A percentile compares a stretch with the other conserved stretches of the same genome.
phyloP scores from a whole-genome alignment of 2,329 filamentous ascomycete species.

The Aspergillus pseudoterreus region DNA sequence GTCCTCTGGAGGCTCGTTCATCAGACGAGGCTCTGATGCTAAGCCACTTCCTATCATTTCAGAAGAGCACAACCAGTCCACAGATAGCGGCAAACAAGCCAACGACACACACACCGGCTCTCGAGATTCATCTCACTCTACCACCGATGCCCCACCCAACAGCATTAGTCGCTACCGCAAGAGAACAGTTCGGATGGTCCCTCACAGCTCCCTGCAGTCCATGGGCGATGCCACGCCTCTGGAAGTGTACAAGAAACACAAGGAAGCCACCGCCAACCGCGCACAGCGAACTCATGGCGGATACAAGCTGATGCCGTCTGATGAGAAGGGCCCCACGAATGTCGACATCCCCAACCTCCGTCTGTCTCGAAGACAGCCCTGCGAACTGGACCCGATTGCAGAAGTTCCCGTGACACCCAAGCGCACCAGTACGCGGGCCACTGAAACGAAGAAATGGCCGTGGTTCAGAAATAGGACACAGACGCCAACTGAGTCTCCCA shows the following conservation, averaged over 20 bases:
- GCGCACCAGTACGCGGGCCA: conserved; percentile 15
- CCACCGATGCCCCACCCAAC: conserved; percentile 3
- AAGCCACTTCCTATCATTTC: conserved; percentile 48
- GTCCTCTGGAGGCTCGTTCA: conserved; percentile 15
- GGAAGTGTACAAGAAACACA: conserved; percentile 50
- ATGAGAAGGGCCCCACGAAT: not conserved
- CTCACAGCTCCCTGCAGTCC: conserved; percentile 47
- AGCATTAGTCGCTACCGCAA: conserved; percentile 23
- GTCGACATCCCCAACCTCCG: conserved; percentile 22
- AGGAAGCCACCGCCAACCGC: not conserved
- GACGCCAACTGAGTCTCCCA: conserved; percentile 20
- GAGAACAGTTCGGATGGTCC: conserved; percentile 56
- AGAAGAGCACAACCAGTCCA: conserved; percentile 40
- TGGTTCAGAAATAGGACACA: conserved; percentile 42
- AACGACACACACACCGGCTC: conserved; percentile 1
- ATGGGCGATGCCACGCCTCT: conserved; percentile 49
- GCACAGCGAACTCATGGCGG: conserved; percentile 4
- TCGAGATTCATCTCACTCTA: conserved; percentile 5
- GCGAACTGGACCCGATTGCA: conserved; percentile 41
- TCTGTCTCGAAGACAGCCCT: conserved; percentile 19
- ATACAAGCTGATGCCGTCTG: conserved; percentile 16
- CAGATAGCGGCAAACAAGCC: conserved; percentile 7
- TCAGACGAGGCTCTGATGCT: conserved; percentile 12
- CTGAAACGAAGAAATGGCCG: conserved; percentile 43
- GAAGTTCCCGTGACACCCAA: conserved; percentile 37